Percentiles rank a stretch among this genome's conserved stretches.
Evolutionary conservation across 768 basidiomycete genomes (phyloP).

Genomic region (Candolleomyces aberdarensis): DNA sequence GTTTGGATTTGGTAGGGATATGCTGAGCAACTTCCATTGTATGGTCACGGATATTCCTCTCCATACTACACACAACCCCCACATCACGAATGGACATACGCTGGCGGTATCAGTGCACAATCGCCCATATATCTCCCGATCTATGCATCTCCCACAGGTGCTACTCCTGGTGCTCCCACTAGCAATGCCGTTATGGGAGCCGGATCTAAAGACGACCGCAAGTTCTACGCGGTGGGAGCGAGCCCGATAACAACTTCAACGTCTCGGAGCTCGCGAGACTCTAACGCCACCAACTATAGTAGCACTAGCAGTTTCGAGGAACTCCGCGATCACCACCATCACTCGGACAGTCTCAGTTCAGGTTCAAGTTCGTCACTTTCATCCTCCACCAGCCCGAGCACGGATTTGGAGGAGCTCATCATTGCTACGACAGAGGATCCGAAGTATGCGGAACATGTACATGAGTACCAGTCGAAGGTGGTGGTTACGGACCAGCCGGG

Average conservation of each 20-base stretch:
- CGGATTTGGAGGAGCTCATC: slow-evolving; percentile 19
- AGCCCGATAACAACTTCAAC: background rate
- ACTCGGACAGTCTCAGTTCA: background rate
- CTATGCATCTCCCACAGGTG: background rate
- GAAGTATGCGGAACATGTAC: slow-evolving; percentile 36
- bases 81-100: slow-evolving; percentile 9
- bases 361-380: slow-evolving; percentile 13
- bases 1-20: background rate
- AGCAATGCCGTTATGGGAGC: background rate
- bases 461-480: slow-evolving; percentile 39
- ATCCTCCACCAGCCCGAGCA: slow-evolving; percentile 7
- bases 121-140: slow-evolving; percentile 5
- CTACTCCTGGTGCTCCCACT: background rate
- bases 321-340: background rate
- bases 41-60: background rate
- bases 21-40: background rate
- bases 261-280: background rate
- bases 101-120: background rate
- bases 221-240: background rate
- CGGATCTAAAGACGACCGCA: background rate
- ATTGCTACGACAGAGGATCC: slow-evolving; percentile 37
- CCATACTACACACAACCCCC: background rate
- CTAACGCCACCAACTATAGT: background rate
- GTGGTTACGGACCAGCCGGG: slow-evolving; percentile 5
- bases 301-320: background rate